Conservation (phyloP, 2,329 filamentous ascomycete species). For the Hypoxylon sp. region DNA sequence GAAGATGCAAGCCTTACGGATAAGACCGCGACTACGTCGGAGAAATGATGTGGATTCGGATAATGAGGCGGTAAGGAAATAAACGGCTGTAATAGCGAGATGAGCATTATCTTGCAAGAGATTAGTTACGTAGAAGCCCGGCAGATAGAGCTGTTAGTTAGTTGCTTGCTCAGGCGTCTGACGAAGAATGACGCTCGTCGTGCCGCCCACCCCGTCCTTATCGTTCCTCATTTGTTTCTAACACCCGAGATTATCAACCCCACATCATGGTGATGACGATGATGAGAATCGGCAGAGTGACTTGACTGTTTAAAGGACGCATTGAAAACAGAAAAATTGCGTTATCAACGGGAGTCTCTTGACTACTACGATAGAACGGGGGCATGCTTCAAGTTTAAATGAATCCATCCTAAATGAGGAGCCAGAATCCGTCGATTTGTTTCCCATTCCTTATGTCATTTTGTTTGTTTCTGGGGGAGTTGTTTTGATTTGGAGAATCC, state of each 20-base stretch:
- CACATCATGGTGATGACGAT: constrained; percentile 22
- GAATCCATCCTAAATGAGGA: constrained; percentile 24
- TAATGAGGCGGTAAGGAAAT: constrained; percentile 19
- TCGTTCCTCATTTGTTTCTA: constrained; percentile 30
- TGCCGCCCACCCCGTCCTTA: constrained; percentile 6
- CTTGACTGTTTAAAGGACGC: constrained; percentile 15
- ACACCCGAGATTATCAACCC: constrained; percentile 39
- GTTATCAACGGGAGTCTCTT: constrained; percentile 13
- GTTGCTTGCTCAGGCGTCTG: constrained; percentile 31
- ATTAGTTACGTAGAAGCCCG: constrained; percentile 29
- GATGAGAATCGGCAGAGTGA: background rate
- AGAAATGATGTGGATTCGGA: constrained; percentile 30
- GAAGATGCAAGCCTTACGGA: constrained; percentile 6
- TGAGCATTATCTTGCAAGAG: constrained; percentile 2
- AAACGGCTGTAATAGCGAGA: constrained; percentile 19
- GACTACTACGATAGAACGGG: constrained; percentile 28
- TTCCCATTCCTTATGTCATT: constrained; percentile 16
- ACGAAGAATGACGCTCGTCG: constrained; percentile 38
- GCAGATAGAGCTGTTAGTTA: constrained; percentile 16
- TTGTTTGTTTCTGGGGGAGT: constrained; percentile 20
- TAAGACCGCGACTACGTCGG: constrained; percentile 20
- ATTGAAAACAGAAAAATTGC: constrained; percentile 37
- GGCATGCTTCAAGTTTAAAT: constrained; percentile 41
- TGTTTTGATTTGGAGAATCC: constrained; percentile 40
- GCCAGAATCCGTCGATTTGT: constrained; percentile 21